A percentile compares a stretch with the other conserved stretches of the same genome.
Conservation (phyloP, 1,284 basidiomycete species). For the Trichosporon coremiiforme region DNA sequence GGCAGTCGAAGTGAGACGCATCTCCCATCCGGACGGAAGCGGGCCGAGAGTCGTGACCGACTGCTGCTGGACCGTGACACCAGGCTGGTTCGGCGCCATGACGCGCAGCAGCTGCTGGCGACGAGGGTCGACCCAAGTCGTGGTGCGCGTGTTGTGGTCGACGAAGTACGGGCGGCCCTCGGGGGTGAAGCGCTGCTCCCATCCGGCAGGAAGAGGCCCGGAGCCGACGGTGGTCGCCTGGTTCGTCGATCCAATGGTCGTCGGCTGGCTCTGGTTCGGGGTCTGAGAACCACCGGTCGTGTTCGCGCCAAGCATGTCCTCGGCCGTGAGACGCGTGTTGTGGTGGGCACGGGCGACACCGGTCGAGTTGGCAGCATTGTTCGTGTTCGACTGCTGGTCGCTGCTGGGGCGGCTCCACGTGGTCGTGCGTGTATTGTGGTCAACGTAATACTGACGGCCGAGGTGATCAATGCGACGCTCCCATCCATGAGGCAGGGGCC, state of each 20-base stretch:
- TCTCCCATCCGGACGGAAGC: slow-evolving; percentile 95
- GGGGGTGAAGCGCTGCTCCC: slow-evolving; percentile 98
- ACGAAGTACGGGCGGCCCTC: slow-evolving; percentile 98
- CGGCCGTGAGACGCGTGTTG: slow-evolving; percentile 72
- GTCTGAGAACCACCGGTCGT: slow-evolving; percentile 35
- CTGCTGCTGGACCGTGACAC: slow-evolving; percentile 72
- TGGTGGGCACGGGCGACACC: slow-evolving; percentile 73
- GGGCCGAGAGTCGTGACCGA: slow-evolving; percentile 89
- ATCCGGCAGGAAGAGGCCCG: slow-evolving; percentile 86
- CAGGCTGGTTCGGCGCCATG: slow-evolving; percentile 80
- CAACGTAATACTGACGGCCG: slow-evolving; percentile 87
- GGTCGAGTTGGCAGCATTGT: slow-evolving; percentile 61
- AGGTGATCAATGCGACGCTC: slow-evolving; percentile 88
- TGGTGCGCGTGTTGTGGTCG: slow-evolving; percentile 92
- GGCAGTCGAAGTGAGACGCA: slow-evolving; percentile 89
- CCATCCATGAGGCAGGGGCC: slow-evolving; percentile 86
- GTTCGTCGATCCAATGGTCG: slow-evolving; percentile 43
- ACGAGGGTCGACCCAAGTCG: slow-evolving; percentile 97
- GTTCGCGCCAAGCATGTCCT: slow-evolving; percentile 71
- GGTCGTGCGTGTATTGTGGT: slow-evolving; percentile 91
- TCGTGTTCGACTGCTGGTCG: slow-evolving; percentile 55
- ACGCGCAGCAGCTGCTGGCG: slow-evolving; percentile 81
- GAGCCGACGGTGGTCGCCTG: slow-evolving; percentile 72
- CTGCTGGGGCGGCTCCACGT: slow-evolving; percentile 77
- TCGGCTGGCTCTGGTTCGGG: slow-evolving; percentile 25